Percentiles rank a stretch among this genome's conserved stretches.
These are phyloP conservation scores for Apophysomyces trapeziformis DNA, from an alignment of 371 early-diverging fungal genomes.

Conservation along the genomic window DNA sequence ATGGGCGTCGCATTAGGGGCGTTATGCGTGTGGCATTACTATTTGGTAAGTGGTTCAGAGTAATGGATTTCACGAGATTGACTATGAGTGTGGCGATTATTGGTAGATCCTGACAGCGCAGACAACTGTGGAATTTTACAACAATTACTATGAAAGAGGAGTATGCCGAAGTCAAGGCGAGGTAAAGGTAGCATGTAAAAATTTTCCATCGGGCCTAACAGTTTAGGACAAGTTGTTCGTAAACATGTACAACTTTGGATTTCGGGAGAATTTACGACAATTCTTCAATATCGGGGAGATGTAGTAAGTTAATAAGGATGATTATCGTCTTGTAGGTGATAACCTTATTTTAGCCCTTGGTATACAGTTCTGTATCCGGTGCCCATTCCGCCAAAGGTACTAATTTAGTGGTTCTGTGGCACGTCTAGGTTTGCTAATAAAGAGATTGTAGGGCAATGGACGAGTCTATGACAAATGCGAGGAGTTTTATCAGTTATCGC, in stretches of 20 bases:
- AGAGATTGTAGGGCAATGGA: conserved; percentile 37
- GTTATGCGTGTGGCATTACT: conserved; percentile 67
- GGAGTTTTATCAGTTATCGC: conserved; percentile 47
- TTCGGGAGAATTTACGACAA: conserved; percentile 47
- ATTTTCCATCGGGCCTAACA: too few relatives aligned
- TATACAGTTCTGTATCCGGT: conserved; percentile 58
- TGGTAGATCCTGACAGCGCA: conserved; percentile 59
- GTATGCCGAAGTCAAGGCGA: conserved; percentile 58
- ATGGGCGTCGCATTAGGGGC: conserved; percentile 62
- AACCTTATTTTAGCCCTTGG: conserved; percentile 45
- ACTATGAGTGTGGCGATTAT: neutral
- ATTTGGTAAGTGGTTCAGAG: conserved; percentile 41
- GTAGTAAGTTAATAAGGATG: conserved; percentile 33
- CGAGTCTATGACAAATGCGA: conserved; percentile 51
- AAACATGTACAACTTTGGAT: conserved; percentile 65
- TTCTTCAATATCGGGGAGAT: conserved; percentile 60
- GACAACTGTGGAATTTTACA: conserved; percentile 66
- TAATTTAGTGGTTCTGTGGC: neutral
- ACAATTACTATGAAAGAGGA: conserved; percentile 56
- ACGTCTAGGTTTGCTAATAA: neutral
- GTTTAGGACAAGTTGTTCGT: conserved; percentile 38
- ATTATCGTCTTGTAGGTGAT: conserved; percentile 6
- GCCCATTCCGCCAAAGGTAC: conserved; percentile 57
- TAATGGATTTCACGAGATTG: neutral
- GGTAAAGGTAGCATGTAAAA: conserved; percentile 14